These are phyloP conservation scores for Lablab purpureus DNA, from an alignment of 306 rosid genomes.

Conservation along the genomic window DNA sequence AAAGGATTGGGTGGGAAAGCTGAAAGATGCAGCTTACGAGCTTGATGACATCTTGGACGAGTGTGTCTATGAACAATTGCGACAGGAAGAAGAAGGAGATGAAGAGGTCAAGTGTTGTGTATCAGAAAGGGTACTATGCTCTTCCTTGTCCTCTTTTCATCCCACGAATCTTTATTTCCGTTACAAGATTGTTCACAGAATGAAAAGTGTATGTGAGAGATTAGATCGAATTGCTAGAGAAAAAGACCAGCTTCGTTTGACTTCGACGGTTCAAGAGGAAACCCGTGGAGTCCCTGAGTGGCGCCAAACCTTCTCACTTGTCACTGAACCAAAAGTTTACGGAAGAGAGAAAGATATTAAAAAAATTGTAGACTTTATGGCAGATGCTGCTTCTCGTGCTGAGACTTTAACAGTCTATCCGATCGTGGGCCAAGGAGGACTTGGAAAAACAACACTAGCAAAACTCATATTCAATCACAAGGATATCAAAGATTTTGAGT, in stretches of 20 bases:
- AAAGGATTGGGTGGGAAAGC: neutral
- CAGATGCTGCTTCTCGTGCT: no score
- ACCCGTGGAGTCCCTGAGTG: neutral
- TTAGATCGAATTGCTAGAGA: no score
- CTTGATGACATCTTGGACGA: neutral
- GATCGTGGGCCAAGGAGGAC: conserved; percentile 40
- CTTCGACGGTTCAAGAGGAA: no score
- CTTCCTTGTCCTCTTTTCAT: neutral
- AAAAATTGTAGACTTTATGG: no score
- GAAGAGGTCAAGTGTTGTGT: neutral
- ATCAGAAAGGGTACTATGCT: neutral
- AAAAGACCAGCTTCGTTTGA: no score
- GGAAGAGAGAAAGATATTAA: no score
- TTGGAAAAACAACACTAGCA: conserved; percentile 50
- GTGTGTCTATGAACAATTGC: neutral
- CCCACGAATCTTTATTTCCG: neutral
- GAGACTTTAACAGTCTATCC: neutral
- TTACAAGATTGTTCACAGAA: no score
- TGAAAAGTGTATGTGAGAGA: no score
- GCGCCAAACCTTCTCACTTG: no score
- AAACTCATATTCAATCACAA: conserved; percentile 36
- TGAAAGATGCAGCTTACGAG: neutral
- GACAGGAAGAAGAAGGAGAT: neutral
- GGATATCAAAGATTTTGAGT: no score
- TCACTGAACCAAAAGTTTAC: no score